Evolutionary conservation across 2,329 filamentous ascomycete species (phyloP).

Genomic region (Ceratocystis smalleyi): DNA sequence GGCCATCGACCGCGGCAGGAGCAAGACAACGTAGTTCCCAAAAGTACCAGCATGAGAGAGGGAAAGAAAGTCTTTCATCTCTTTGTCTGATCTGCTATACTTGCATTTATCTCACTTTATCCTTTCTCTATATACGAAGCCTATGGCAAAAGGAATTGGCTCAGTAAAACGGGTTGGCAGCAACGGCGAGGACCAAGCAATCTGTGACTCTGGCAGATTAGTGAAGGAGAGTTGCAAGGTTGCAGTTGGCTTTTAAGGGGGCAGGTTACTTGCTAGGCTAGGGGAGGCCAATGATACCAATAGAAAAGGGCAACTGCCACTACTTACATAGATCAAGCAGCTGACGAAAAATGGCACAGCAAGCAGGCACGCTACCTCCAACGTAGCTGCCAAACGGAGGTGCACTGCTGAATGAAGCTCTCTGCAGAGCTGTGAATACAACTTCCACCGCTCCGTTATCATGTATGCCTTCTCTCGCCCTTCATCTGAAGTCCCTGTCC

Average conservation of each 20-base stretch:
- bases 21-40: not conserved
- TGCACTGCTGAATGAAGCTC: not conserved
- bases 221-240: not conserved
- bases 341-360: not conserved
- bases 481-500: conserved; percentile 5
- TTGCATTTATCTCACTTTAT: no score
- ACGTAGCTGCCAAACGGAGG: not conserved
- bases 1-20: not conserved
- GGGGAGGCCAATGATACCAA: not conserved
- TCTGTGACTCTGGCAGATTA: not conserved
- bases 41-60: no score
- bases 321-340: not conserved
- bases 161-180: not conserved
- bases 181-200: not conserved
- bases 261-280: not conserved
- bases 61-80: no score
- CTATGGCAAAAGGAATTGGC: no score
- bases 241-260: conserved; percentile 6
- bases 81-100: no score
- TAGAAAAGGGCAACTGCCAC: not conserved
- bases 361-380: not conserved
- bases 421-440: not conserved
- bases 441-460: not conserved
- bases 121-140: no score
- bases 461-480: not conserved